A percentile compares a stretch with the other conserved stretches of the same genome.
phyloP scores from a whole-genome alignment of 306 rosid genomes.

The Cajanus cajan region DNA sequence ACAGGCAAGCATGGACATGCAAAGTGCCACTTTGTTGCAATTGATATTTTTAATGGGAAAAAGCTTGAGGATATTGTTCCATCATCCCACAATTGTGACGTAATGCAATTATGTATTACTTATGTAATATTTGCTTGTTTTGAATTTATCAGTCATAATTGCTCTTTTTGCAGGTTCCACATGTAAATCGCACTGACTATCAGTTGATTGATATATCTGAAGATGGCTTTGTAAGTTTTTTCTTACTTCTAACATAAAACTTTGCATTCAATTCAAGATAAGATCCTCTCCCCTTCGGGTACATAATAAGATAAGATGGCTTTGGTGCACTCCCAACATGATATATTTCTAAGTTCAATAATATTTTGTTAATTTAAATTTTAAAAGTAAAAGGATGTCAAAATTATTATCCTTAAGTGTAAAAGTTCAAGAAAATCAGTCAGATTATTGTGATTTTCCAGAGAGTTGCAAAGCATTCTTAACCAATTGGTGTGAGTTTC shows the following conservation, averaged over 20 bases:
- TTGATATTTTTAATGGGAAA: constrained; percentile 72
- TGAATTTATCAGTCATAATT: not conserved
- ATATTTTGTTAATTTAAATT: not conserved
- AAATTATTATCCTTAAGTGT: not conserved
- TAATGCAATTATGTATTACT: constrained; percentile 3
- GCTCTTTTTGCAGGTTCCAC: constrained; percentile 57
- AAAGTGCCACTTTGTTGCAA: constrained; percentile 75
- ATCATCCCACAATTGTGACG: constrained; percentile 77
- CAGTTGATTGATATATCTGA: constrained; percentile 78
- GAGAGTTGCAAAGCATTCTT: not conserved
- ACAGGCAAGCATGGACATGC: constrained; percentile 81
- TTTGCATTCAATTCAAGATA: not conserved
- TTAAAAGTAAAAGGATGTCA: not conserved
- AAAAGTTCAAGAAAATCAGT: not conserved
- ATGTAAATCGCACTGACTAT: constrained; percentile 67
- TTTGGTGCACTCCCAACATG: not conserved
- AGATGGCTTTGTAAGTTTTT: constrained; percentile 70
- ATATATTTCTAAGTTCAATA: not conserved
- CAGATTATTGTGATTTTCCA: not conserved
- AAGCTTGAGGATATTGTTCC: constrained; percentile 79
- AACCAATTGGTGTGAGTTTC: constrained; percentile 1
- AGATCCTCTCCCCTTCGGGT: not conserved
- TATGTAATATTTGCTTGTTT: not conserved
- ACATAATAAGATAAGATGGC: not conserved
- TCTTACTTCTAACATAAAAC: not conserved